Evolutionary conservation across 1,284 basidiomycete genomes (phyloP).

Genomic region (Cutaneotrichosporon sp.): DNA sequence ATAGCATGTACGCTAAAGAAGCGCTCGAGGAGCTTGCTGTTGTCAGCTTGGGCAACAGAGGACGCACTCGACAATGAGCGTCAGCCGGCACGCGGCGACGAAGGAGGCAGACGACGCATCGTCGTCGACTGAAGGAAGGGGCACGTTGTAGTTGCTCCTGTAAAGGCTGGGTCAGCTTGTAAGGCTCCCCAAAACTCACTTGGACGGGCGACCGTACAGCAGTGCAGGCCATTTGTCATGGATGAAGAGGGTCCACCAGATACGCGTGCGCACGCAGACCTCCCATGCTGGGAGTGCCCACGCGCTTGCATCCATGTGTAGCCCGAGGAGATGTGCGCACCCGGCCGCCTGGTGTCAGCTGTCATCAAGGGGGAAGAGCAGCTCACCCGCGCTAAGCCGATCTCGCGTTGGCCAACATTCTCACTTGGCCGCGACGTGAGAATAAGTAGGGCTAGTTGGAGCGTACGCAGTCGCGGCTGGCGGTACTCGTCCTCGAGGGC

Average conservation of each 20-base stretch:
- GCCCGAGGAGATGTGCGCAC: conserved; percentile 45
- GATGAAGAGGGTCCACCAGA: conserved; percentile 47
- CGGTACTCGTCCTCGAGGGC: conserved; percentile 47
- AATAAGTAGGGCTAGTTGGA: conserved; percentile 41
- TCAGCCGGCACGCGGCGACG: conserved; percentile 34
- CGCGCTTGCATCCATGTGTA: conserved; percentile 45
- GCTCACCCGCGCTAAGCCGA: conserved; percentile 35
- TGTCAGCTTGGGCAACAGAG: neutral
- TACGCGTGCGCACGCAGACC: conserved; percentile 36
- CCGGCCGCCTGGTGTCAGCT: conserved; percentile 33
- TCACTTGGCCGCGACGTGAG: conserved; percentile 36
- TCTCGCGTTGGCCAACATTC: conserved; percentile 37
- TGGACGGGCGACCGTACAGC: conserved; percentile 40
- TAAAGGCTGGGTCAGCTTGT: conserved; percentile 16
- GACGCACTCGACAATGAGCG: conserved; percentile 32
- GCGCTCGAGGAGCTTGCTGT: conserved; percentile 26
- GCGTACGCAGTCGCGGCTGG: conserved; percentile 37
- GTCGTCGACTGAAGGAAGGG: conserved; percentile 33
- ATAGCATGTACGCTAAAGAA: conserved; percentile 33
- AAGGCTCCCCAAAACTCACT: conserved; percentile 18
- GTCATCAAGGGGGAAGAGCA: neutral
- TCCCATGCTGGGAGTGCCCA: conserved; percentile 51
- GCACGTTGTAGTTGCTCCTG: conserved; percentile 32
- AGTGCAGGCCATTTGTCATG: conserved; percentile 46
- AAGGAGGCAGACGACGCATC: conserved; percentile 24